A percentile compares a stretch with the other conserved stretches of the same genome.
Conservation (phyloP, 108 stramenopile genomes). For the Cyclotella kingstonii region DNA sequence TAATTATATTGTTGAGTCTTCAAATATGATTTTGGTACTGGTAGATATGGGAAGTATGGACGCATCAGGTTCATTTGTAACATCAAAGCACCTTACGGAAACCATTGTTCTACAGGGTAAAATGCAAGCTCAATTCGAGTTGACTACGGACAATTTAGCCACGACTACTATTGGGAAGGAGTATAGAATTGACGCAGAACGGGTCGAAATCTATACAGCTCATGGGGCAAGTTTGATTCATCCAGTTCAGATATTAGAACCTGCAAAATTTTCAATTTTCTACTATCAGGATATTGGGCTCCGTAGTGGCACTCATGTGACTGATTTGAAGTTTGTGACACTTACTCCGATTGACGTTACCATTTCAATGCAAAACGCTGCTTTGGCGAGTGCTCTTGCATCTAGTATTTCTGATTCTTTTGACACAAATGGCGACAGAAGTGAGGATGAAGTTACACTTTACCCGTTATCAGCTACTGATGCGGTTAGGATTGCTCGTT, state of each 20-base stretch:
- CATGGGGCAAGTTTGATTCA: constrained; percentile 60
- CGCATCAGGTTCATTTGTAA: constrained; percentile 19
- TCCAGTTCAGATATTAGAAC: constrained; percentile 81
- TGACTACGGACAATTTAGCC: constrained; percentile 26
- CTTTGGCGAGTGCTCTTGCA: constrained; percentile 68
- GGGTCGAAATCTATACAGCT: constrained; percentile 78
- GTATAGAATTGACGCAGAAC: constrained; percentile 54
- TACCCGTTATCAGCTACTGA: constrained; percentile 49
- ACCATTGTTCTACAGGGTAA: constrained; percentile 69
- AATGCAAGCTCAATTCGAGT: constrained; percentile 49
- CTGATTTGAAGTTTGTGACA: constrained; percentile 67
- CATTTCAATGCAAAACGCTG: constrained; percentile 80
- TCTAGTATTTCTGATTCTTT: constrained; percentile 60
- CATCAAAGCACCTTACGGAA: constrained; percentile 45
- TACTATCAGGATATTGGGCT: constrained; percentile 34
- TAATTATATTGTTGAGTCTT: constrained; percentile 37
- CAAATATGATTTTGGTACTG: constrained; percentile 38
- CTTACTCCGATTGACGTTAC: constrained; percentile 59
- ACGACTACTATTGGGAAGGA: constrained; percentile 41
- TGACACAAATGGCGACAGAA: constrained; percentile 1
- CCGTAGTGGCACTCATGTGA: constrained; percentile 20
- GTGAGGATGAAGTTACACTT: constrained; percentile 10
- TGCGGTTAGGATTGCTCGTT: constrained; percentile 50
- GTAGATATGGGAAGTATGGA: constrained; percentile 46
- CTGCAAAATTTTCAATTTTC: constrained; percentile 60